Percentiles rank a stretch among this genome's conserved stretches.
These are phyloP conservation scores for Puccinia hordei DNA, from an alignment of 1,284 basidiomycete genomes.

Conservation along the genomic window DNA sequence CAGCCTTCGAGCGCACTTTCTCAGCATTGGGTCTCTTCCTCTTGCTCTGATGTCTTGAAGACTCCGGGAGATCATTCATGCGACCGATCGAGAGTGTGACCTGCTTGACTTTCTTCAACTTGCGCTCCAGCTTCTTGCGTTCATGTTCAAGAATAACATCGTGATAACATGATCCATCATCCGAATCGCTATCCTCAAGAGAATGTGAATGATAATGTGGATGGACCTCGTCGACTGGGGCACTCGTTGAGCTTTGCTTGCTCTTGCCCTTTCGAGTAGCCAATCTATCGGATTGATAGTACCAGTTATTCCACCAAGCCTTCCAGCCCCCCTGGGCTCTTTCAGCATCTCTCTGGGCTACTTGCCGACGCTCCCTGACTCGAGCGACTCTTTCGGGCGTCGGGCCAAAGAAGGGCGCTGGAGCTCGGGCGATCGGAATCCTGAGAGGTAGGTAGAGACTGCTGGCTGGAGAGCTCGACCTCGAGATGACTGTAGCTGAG, in stretches of 20 bases:
- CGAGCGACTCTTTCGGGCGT: constrained; percentile 38
- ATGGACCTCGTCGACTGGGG: not conserved
- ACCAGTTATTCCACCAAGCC: constrained; percentile 50
- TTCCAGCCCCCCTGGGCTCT: constrained; percentile 48
- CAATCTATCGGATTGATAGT: constrained; percentile 41
- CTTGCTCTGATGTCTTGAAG: not conserved
- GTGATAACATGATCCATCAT: constrained; percentile 50
- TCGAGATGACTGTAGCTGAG: constrained; percentile 29
- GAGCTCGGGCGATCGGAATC: constrained; percentile 36
- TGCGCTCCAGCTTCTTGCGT: constrained; percentile 43
- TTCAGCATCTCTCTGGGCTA: constrained; percentile 39
- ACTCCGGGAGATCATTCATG: not conserved
- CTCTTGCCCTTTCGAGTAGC: constrained; percentile 28
- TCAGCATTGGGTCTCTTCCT: constrained; percentile 11
- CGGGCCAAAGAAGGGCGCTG: constrained; percentile 47
- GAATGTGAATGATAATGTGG: not conserved
- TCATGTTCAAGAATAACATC: constrained; percentile 47
- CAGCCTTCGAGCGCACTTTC: not conserved
- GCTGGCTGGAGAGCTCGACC: constrained; percentile 41
- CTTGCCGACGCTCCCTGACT: constrained; percentile 42
- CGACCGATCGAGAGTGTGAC: not conserved
- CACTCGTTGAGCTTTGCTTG: not conserved
- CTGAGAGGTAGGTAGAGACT: constrained; percentile 44
- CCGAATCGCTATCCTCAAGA: constrained; percentile 10
- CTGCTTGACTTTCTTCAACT: constrained; percentile 14